A percentile compares a stretch with the other conserved stretches of the same genome.
These are phyloP conservation scores for Flaveria trinervia DNA, from an alignment of 129 eudicot genomes.

Conservation along the genomic window DNA sequence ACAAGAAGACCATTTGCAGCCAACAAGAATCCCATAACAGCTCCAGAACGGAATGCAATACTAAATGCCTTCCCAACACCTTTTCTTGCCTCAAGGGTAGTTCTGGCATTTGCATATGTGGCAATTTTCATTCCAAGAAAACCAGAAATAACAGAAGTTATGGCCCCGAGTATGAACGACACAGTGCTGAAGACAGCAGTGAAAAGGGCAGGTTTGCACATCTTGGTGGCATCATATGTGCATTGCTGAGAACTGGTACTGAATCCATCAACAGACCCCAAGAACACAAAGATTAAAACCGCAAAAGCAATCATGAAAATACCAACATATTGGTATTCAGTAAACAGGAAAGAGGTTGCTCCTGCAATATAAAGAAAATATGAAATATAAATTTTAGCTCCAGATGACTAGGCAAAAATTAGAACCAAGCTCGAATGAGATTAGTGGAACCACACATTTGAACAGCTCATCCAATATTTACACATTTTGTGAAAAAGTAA, in stretches of 20 bases:
- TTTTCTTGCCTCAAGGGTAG: conserved; percentile 90
- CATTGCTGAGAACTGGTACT: conserved; percentile 63
- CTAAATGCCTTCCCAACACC: conserved; percentile 92
- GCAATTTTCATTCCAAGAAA: conserved; percentile 96
- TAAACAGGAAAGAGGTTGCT: conserved; percentile 82
- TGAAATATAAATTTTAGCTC: background rate
- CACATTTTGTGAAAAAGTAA: background rate
- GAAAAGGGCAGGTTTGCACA: conserved; percentile 88
- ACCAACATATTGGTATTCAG: conserved; percentile 86
- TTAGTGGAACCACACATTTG: background rate
- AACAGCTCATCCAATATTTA: background rate
- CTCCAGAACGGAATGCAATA: conserved; percentile 87
- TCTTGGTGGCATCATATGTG: conserved; percentile 56
- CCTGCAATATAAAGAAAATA: conserved; percentile 44
- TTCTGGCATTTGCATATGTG: conserved; percentile 89
- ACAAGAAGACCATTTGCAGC: conserved; percentile 94
- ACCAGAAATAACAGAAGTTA: conserved; percentile 79
- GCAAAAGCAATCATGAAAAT: conserved; percentile 87
- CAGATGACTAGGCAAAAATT: background rate
- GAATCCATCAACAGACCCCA: conserved; percentile 88
- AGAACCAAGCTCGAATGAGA: background rate
- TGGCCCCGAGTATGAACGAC: conserved; percentile 80
- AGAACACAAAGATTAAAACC: conserved; percentile 74
- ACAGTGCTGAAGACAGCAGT: conserved; percentile 80
- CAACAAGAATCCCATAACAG: conserved; percentile 90